phyloP scores from a whole-genome alignment of 257 asterid genomes.

The Cruciata laevipes region DNA sequence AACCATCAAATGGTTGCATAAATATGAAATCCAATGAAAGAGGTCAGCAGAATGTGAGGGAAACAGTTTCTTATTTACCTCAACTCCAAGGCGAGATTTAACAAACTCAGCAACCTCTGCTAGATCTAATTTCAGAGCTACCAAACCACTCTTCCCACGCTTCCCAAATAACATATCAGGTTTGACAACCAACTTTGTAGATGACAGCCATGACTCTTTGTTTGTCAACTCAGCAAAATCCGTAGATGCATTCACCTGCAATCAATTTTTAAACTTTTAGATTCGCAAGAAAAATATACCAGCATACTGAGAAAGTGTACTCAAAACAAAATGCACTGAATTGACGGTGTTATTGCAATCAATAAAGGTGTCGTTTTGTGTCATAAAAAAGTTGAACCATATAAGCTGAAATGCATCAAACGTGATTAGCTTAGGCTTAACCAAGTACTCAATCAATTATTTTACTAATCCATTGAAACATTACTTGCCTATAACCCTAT shows the following conservation, averaged over 20 bases:
- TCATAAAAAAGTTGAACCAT: neutral
- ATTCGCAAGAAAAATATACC: neutral
- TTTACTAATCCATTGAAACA: neutral
- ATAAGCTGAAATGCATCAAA: neutral
- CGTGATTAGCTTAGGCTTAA: neutral
- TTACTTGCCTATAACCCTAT: neutral
- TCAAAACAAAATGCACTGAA: neutral
- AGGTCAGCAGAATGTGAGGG: conserved; percentile 1
- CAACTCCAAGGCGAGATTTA: conserved; percentile 76
- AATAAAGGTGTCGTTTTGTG: neutral
- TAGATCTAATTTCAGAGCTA: conserved; percentile 69
- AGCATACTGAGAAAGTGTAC: neutral
- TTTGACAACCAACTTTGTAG: conserved; percentile 80
- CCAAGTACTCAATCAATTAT: neutral
- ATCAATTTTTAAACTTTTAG: neutral
- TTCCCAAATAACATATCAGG: conserved; percentile 95
- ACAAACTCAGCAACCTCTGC: conserved; percentile 88
- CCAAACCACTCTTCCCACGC: conserved; percentile 95
- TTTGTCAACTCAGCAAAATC: conserved; percentile 74
- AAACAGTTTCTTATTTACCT: conserved; percentile 40
- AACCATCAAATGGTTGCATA: conserved; percentile 11
- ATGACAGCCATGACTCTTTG: conserved; percentile 82
- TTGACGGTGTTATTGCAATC: neutral
- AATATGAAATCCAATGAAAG: conserved; percentile 21
- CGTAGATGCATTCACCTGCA: conserved; percentile 60